Percentiles rank a stretch among this genome's conserved stretches.
Conservation (phyloP, 2,329 filamentous ascomycete species). For the Aspergillus chevalieri region DNA sequence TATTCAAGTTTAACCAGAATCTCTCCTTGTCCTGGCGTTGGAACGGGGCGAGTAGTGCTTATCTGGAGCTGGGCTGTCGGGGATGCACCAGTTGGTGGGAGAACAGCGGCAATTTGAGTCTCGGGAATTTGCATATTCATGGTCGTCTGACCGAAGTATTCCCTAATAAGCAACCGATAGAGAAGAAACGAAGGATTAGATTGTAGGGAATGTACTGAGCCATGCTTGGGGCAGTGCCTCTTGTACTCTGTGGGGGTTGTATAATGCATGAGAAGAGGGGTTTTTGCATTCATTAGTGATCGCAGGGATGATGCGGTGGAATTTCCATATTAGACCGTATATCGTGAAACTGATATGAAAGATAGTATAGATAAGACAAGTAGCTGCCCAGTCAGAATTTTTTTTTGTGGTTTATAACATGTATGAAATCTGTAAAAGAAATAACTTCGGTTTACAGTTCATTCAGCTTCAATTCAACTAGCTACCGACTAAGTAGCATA, state of each 20-base stretch:
- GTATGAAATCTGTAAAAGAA: too few species aligned
- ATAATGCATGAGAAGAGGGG: not conserved
- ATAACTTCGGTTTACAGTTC: too few species aligned
- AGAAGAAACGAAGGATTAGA: not conserved
- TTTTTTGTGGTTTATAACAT: too few species aligned
- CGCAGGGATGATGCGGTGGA: too few species aligned
- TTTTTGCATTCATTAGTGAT: too few species aligned
- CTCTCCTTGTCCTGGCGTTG: constrained; percentile 33
- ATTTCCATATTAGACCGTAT: too few species aligned
- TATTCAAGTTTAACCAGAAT: constrained; percentile 44
- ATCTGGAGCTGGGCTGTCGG: constrained; percentile 19
- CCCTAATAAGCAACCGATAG: not conserved
- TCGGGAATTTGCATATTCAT: constrained; percentile 14
- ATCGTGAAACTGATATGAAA: too few species aligned
- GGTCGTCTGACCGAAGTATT: not conserved
- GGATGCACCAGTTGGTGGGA: constrained; percentile 18
- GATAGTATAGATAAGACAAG: too few species aligned
- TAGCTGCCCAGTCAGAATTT: too few species aligned
- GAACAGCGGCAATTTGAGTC: constrained; percentile 26
- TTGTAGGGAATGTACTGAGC: not conserved
- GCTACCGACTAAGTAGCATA: too few species aligned
- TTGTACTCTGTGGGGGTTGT: not conserved
- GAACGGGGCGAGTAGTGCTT: constrained; percentile 24
- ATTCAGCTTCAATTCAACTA: too few species aligned
- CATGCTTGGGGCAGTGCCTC: not conserved